phyloP scores from a whole-genome alignment of 2,329 filamentous ascomycete genomes.

The Colletotrichum spinosum region DNA sequence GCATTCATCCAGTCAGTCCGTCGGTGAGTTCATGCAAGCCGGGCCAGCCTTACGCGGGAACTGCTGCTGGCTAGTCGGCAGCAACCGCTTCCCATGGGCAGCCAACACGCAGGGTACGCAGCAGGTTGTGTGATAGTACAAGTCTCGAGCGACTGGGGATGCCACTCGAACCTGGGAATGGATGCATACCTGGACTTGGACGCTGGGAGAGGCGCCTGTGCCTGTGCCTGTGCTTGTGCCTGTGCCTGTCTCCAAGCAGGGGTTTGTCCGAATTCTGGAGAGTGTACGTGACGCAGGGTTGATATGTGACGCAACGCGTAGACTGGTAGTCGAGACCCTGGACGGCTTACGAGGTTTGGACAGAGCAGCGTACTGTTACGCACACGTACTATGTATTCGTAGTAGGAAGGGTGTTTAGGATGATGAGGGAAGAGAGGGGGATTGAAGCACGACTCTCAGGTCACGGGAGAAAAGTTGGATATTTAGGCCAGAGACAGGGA shows the following conservation, averaged over 20 bases:
- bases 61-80: too few relatives aligned
- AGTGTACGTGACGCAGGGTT: constrained; percentile 11
- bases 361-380: constrained; percentile 4
- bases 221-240: constrained; percentile 11
- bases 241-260: constrained; percentile 13
- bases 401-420: constrained; percentile 16
- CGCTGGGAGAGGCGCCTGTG: background rate
- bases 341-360: background rate
- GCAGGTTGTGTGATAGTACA: constrained; percentile 9
- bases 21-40: constrained; percentile 29
- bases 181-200: constrained; percentile 22
- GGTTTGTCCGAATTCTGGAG: constrained; percentile 8
- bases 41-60: constrained; percentile 31
- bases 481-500: constrained; percentile 36
- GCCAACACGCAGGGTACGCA: background rate
- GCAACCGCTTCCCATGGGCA: constrained; percentile 23
- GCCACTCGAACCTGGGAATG: constrained; percentile 30
- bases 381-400: constrained; percentile 5
- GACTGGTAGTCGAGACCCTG: constrained; percentile 5
- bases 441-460: constrained; percentile 2
- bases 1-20: too few relatives aligned
- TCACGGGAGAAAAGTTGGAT: constrained; percentile 30
- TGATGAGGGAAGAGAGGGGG: constrained; percentile 30
- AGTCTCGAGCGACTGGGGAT: constrained; percentile 21
- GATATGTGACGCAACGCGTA: constrained; percentile 26